Percentiles rank a stretch among this genome's conserved stretches.
Evolutionary conservation across 768 basidiomycete genomes (phyloP).

Genomic region (Boletus rubescentipes): DNA sequence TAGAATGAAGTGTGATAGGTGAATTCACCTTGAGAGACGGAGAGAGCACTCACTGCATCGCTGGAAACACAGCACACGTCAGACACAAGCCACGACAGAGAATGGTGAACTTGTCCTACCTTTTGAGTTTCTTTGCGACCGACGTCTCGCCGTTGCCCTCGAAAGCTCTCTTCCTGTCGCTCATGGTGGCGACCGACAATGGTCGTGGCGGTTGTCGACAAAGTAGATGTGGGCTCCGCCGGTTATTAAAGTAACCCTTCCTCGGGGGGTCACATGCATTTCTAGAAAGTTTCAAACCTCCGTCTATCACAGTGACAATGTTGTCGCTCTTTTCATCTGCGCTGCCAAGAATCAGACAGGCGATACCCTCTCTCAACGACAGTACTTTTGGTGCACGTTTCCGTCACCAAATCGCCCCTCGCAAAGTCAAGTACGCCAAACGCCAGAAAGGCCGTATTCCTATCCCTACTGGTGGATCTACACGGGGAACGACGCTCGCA

Average conservation of each 20-base stretch:
- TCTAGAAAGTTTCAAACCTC: not conserved
- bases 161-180: conserved; percentile 61
- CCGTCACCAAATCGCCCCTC: conserved; percentile 74
- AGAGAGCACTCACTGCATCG: conserved; percentile 60
- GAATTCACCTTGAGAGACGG: conserved; percentile 70
- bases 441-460: conserved; percentile 89
- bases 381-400: conserved; percentile 29
- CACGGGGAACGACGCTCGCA: conserved; percentile 88
- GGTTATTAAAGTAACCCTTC: conserved; percentile 14
- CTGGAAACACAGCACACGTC: conserved; percentile 37
- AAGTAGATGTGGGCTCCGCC: not conserved
- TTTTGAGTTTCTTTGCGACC: conserved; percentile 62
- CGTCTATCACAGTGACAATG: conserved; percentile 9
- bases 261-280: conserved; percentile 16
- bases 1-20: conserved; percentile 48
- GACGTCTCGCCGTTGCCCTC: conserved; percentile 53
- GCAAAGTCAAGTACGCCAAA: conserved; percentile 79
- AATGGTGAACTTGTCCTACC: conserved; percentile 41
- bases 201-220: conserved; percentile 6
- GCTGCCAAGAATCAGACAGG: conserved; percentile 15
- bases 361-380: conserved; percentile 5
- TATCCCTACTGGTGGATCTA: conserved; percentile 86
- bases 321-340: conserved; percentile 20
- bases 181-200: conserved; percentile 43
- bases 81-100: not conserved